Conservation (phyloP, 257 asterid species). For the Nemophila menziesii region DNA sequence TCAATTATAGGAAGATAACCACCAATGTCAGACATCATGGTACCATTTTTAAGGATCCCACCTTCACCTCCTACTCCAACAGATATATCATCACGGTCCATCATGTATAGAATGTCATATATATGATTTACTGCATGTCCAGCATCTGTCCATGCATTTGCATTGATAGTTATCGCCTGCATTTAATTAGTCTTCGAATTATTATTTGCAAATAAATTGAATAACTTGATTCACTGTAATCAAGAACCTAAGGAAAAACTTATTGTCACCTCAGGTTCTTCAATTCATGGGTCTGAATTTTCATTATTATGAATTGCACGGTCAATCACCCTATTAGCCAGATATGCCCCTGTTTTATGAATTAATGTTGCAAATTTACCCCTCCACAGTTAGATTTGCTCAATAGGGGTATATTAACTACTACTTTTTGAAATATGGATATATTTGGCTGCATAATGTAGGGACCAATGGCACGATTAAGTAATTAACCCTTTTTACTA, state of each 20-base stretch:
- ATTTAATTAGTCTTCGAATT: conserved; percentile 1
- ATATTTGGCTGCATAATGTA: no score
- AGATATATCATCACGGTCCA: conserved; percentile 74
- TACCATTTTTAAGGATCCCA: conserved; percentile 64
- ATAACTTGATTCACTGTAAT: background rate
- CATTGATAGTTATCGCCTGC: conserved; percentile 67
- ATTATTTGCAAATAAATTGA: background rate
- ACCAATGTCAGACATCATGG: conserved; percentile 55
- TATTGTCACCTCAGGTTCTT: background rate
- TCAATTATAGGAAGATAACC: conserved; percentile 85
- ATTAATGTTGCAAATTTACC: no score
- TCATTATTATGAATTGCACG: background rate
- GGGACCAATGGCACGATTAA: no score
- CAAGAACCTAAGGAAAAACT: background rate
- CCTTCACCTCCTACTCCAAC: conserved; percentile 97
- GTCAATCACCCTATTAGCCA: no score
- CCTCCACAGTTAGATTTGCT: no score
- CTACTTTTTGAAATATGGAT: no score
- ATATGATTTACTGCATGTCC: conserved; percentile 78
- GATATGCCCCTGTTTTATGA: no score
- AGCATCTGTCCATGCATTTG: conserved; percentile 64
- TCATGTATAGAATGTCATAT: conserved; percentile 81
- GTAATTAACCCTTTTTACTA: no score
- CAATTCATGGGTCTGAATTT: background rate
- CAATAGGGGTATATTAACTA: no score